A percentile compares a stretch with the other conserved stretches of the same genome.
Conservation (phyloP, 768 basidiomycete genomes). For the Lentinula guzmanii region DNA sequence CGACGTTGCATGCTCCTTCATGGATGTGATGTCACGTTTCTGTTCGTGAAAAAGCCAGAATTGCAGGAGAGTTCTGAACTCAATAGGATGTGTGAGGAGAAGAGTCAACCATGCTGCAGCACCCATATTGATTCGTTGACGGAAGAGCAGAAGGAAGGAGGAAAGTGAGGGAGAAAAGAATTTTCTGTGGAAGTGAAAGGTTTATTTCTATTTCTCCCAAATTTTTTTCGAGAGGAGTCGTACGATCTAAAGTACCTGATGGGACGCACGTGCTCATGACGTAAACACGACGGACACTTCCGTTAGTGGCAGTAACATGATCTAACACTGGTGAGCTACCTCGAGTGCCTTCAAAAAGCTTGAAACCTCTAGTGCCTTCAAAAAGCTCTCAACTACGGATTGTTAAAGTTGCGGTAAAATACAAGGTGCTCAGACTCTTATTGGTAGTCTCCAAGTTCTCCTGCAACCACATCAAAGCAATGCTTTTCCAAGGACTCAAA, state of each 20-base stretch:
- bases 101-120: constrained; percentile 57
- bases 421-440: too few species aligned
- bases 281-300: not conserved
- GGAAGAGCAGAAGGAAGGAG: not conserved
- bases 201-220: not conserved
- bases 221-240: not conserved
- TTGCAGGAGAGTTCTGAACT: constrained; percentile 79
- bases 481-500: not conserved
- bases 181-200: not conserved
- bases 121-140: constrained; percentile 32
- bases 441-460: too few species aligned
- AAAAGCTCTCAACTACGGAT: too few species aligned
- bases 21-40: constrained; percentile 75
- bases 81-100: constrained; percentile 72
- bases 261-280: not conserved
- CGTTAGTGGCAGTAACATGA: too few species aligned
- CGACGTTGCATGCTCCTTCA: constrained; percentile 68
- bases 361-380: too few species aligned
- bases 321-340: too few species aligned
- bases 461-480: not conserved
- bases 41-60: constrained; percentile 79
- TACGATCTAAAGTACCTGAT: not conserved
- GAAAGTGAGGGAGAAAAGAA: not conserved
- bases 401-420: too few species aligned
- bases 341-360: too few species aligned